A percentile compares a stretch with the other conserved stretches of the same genome.
These are phyloP conservation scores for Odontarrhena argentea DNA, from an alignment of 345 rosid species.

Conservation along the genomic window DNA sequence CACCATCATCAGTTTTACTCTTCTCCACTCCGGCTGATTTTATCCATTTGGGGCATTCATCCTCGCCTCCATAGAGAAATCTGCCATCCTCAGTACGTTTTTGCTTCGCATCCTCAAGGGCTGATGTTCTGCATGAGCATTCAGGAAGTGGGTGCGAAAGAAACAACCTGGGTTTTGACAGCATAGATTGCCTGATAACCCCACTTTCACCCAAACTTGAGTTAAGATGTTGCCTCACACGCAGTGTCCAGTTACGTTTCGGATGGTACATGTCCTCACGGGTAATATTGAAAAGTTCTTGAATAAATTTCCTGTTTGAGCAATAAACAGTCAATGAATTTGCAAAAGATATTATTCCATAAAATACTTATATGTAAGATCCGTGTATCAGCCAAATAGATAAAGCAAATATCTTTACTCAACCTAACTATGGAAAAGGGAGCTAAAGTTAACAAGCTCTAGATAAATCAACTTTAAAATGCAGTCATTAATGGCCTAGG, in stretches of 20 bases:
- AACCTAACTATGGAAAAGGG: conserved; percentile 14
- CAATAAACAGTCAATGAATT: conserved; percentile 10
- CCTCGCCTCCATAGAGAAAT: conserved; percentile 70
- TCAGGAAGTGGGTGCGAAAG: conserved; percentile 94
- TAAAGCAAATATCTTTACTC: neutral
- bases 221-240: conserved; percentile 77
- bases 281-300: conserved; percentile 54
- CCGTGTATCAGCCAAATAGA: conserved; percentile 12
- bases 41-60: conserved; percentile 94
- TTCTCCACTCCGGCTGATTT: conserved; percentile 50
- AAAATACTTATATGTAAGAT: neutral
- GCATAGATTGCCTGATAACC: conserved; percentile 62
- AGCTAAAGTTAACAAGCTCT: conserved; percentile 18
- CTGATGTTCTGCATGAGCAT: conserved; percentile 82
- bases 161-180: conserved; percentile 68
- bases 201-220: conserved; percentile 81
- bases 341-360: conserved; percentile 16
- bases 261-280: conserved; percentile 79
- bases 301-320: conserved; percentile 68
- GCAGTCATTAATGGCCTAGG: conserved; percentile 12
- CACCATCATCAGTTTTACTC: conserved; percentile 50
- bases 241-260: conserved; percentile 72
- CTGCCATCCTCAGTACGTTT: conserved; percentile 49
- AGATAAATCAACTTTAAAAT: conserved; percentile 9
- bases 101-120: conserved; percentile 43